A percentile compares a stretch with the other conserved stretches of the same genome.
These are phyloP conservation scores for Whalleya microplaca DNA, from an alignment of 2,329 filamentous ascomycete species.

Conservation along the genomic window DNA sequence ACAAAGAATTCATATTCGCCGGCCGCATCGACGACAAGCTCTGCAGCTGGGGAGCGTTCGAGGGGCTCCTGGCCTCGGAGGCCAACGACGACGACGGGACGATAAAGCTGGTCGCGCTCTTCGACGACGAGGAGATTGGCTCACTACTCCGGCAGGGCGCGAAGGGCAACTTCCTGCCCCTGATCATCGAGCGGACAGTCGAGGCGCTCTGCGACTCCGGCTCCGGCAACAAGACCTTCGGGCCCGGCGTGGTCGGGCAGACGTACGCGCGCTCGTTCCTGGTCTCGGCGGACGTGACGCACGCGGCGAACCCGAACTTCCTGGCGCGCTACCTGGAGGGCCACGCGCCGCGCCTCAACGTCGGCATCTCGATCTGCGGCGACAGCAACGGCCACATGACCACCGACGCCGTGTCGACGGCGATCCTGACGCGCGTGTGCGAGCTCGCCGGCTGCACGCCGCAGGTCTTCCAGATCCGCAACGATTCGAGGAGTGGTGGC, in stretches of 20 bases:
- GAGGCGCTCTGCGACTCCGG: slow-evolving; percentile 62
- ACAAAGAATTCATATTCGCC: slow-evolving; percentile 92
- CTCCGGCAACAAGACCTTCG: slow-evolving; percentile 43
- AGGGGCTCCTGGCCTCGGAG: slow-evolving; percentile 75
- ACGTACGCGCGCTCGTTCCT: slow-evolving; percentile 93
- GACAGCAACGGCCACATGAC: slow-evolving; percentile 97
- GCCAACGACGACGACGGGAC: slow-evolving; percentile 62
- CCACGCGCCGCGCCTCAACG: slow-evolving; percentile 86
- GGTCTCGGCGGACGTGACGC: slow-evolving; percentile 88
- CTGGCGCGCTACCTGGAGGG: slow-evolving; percentile 78
- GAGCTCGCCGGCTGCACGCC: slow-evolving; percentile 72
- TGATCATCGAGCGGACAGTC: slow-evolving; percentile 78
- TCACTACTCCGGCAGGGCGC: slow-evolving; percentile 90
- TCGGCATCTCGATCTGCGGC: slow-evolving; percentile 77
- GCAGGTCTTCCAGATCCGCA: slow-evolving; percentile 93
- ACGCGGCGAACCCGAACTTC: slow-evolving; percentile 96
- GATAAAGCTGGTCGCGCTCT: slow-evolving; percentile 90
- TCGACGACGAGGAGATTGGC: slow-evolving; percentile 97
- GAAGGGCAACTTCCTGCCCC: slow-evolving; percentile 82
- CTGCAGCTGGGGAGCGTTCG: slow-evolving; percentile 89
- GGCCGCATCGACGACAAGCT: slow-evolving; percentile 97
- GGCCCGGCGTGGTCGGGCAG: slow-evolving; percentile 70
- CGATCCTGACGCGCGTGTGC: slow-evolving; percentile 78
- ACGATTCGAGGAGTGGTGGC: slow-evolving; percentile 85
- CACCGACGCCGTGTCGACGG: slow-evolving; percentile 83